Conservation (phyloP, 306 rosid genomes). For the Vigna mungo region DNA sequence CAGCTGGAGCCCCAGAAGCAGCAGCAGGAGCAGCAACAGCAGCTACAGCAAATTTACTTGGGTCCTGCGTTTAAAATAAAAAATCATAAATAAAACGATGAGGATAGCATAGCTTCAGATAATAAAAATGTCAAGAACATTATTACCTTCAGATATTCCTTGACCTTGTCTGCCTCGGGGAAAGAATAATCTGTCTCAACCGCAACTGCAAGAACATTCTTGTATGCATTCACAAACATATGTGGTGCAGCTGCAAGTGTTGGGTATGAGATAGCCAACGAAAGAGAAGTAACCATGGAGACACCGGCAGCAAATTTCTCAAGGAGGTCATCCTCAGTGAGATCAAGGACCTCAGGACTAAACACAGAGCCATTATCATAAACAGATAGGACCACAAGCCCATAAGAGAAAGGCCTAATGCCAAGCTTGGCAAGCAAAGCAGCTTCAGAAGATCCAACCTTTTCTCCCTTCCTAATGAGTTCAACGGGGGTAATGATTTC, state of each 20-base stretch:
- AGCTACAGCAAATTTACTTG: conserved; percentile 63
- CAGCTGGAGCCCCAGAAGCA: conserved; percentile 44
- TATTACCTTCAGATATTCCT: conserved; percentile 78
- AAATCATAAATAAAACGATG: neutral
- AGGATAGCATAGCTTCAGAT: neutral
- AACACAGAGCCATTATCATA: conserved; percentile 88
- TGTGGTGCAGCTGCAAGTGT: conserved; percentile 94
- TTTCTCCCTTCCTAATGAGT: conserved; percentile 91
- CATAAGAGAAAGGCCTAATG: conserved; percentile 92
- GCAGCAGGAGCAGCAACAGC: conserved; percentile 45
- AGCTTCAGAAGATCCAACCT: conserved; percentile 95
- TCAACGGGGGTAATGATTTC: conserved; percentile 98
- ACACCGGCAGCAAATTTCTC: conserved; percentile 81
- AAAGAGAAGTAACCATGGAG: conserved; percentile 73
- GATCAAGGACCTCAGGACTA: conserved; percentile 87
- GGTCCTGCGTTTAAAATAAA: conserved; percentile 52
- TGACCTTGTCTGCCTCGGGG: conserved; percentile 79
- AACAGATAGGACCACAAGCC: conserved; percentile 72
- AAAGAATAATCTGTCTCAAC: conserved; percentile 70
- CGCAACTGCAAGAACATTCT: conserved; percentile 72
- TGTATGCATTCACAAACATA: conserved; percentile 80
- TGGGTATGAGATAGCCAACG: conserved; percentile 80
- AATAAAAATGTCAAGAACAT: neutral
- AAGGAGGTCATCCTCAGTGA: conserved; percentile 79
- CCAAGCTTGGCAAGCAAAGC: conserved; percentile 94